Conservation (phyloP, 768 basidiomycete genomes). For the Kwoniella shandongensis region DNA sequence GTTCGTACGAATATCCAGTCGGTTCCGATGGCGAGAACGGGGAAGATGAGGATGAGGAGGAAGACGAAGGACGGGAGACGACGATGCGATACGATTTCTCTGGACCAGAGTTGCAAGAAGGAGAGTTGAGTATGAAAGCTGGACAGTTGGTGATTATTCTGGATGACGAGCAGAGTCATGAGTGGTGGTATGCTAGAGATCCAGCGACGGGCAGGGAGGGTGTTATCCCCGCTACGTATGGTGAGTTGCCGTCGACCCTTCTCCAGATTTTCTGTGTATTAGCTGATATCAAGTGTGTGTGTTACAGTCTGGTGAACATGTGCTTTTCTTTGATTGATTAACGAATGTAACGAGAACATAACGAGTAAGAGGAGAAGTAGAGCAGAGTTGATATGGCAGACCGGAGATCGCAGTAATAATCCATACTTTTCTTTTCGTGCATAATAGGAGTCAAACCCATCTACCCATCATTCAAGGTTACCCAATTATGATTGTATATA, state of each 20-base stretch:
- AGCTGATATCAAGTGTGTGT: no score
- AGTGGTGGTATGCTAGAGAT: slow-evolving; percentile 94
- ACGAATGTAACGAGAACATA: no score
- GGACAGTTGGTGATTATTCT: slow-evolving; percentile 49
- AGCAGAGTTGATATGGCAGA: no score
- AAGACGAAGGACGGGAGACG: slow-evolving; percentile 49
- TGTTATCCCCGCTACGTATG: slow-evolving; percentile 84
- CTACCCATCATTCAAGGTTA: no score
- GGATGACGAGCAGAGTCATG: slow-evolving; percentile 61
- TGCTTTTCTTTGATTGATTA: no score
- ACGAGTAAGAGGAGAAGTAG: no score
- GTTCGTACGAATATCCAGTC: slow-evolving; percentile 16
- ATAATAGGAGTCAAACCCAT: no score
- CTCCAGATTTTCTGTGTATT: no score
- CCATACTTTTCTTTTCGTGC: no score
- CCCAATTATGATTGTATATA: no score
- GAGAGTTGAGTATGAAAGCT: slow-evolving; percentile 50
- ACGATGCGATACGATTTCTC: slow-evolving; percentile 51
- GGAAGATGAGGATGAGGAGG: slow-evolving; percentile 34
- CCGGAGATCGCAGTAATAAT: no score
- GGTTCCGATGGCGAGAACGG: slow-evolving; percentile 9
- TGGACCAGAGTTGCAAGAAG: slow-evolving; percentile 49
- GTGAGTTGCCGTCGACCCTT: slow-evolving; percentile 24
- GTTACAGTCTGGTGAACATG: no score
- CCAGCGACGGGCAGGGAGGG: slow-evolving; percentile 76